Evolutionary conservation across 805 yeast species (phyloP), one percentile per base, ranked within the genome.

Genomic region (baker's yeast (Saccharomyces cerevisiae)): DNA sequence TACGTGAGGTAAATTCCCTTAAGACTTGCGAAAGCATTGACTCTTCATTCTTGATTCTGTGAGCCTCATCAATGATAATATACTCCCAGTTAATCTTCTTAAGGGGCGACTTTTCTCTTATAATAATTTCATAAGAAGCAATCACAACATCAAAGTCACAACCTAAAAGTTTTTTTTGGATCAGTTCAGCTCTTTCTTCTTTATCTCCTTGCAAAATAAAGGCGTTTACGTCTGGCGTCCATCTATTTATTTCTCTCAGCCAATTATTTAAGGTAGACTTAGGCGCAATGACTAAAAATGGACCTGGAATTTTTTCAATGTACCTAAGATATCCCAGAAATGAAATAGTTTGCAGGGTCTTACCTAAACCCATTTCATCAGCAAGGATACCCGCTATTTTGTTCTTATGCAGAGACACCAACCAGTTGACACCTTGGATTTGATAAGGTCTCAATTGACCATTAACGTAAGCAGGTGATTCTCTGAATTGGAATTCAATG

Each of bases 311-410:
- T 31, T 78, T 73, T 59, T 78, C 81, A 53, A 82, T 68, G 63
- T 81, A 85, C 57, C 94, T 75, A 46, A 87, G 71, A 64, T 83
- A 87, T 1, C 92, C 92, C 48, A 87, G 69, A 58, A 84, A 84
- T 6, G 92, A 80, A 58, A 87, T 86, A 0, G 92, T 87, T 68
- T 87, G 94, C 55, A 87, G 71, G 3, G 94, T 87, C 66, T 87
- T 87, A 61, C 94, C 94, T 57, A 87, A 71, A 1, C 94, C 94
- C 94, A 87, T 87, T 70, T 87, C 94, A 70, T 87, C 94, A 0
- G 94, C 94, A 55, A 87, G 74, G 26, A 87, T 86, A 56, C 94
- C 94, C 1, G 87, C 80, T 48, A 87, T 71, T 56, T 81, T 79
- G 70, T 84, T 85, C 58, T 82, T 85, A 61, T 83, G 80, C 55